Base-by-base conservation (phyloP, 768 basidiomycete species). In the Russula sp. region DNA sequence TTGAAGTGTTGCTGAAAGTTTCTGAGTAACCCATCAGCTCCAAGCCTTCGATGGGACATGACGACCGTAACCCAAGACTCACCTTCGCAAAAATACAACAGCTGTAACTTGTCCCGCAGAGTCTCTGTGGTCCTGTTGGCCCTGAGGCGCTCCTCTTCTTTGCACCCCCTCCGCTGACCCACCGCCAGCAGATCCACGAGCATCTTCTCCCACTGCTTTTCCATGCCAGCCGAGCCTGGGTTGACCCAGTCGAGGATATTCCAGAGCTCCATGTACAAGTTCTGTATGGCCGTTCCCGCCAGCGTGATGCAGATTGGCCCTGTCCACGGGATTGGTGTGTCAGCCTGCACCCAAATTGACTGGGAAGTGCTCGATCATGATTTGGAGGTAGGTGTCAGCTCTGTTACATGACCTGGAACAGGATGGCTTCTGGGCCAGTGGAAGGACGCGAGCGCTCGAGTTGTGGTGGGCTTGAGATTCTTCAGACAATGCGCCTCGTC, bases 401-500 rank as follows among this genome's bases (percentile, higher is more conserved):
- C 65, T 13, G 16, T 76, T 72, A 34, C 48, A 25, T 67, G 64
- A 38, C 16, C 9, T 13, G 66, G 66, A 20, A 36, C 38, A 8
- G 58, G 16, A 7, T 62, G 66, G 42, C 41, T 51, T 18, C 62
- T 60, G 0, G 60, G 43, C 69, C 90, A 93, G 0, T 72, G 50
- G 68, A 97, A 90, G 54, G 78, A 82, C 67, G 87, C 83, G 60
- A 87, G 85, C 0, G 92, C 87, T n/a, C 70, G 49, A 0, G 88
- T 84, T 4, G 85, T 82, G 63, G 83, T 81, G 0, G 89, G 81
- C 2, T 74, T 70, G 2, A 85, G 81, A 64, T 93, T 95, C 75
- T 98, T 98, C 68, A 96, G 79, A 2, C 83, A 81, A 71, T 98
- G 96, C 0, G 85, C 95, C 72, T 98, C 96, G 67, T 98, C 96